phyloP scores from a whole-genome alignment of 345 rosid genomes.

The Dipteronia sinensis region DNA sequence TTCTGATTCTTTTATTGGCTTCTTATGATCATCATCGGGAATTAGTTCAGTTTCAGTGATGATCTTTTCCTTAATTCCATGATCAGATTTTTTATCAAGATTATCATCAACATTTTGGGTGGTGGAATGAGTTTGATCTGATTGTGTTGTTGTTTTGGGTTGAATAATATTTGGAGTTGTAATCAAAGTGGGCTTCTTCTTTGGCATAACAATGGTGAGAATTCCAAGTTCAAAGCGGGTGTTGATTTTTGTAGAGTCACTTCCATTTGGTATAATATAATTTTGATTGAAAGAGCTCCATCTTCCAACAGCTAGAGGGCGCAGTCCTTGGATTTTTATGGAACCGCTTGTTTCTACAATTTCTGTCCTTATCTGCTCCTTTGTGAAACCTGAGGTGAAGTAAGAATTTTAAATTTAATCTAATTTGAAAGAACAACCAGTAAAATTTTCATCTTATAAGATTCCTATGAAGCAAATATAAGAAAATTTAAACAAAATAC shows the following conservation, averaged over 20 bases:
- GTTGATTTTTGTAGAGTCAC: neutral
- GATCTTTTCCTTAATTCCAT: too few species aligned
- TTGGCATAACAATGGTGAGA: conserved; percentile 11
- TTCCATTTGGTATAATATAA: neutral
- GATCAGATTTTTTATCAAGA: neutral
- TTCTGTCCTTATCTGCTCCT: neutral
- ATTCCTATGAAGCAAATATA: too few species aligned
- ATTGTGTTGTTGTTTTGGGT: too few species aligned
- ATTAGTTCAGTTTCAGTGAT: too few species aligned
- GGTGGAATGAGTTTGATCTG: neutral
- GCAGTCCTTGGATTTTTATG: conserved; percentile 1
- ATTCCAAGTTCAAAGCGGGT: neutral
- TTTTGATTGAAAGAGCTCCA: neutral
- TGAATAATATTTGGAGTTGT: too few species aligned
- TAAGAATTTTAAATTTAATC: too few species aligned
- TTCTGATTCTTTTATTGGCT: neutral
- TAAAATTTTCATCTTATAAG: too few species aligned
- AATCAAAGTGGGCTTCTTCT: neutral
- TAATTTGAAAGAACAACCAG: too few species aligned
- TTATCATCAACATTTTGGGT: neutral
- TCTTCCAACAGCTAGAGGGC: conserved; percentile 2
- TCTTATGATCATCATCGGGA: neutral
- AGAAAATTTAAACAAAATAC: too few species aligned
- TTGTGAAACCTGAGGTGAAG: neutral
- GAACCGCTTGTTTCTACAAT: neutral